Evolutionary conservation across 148 eudicot species (phyloP).

Genomic region (Spergularia marina): DNA sequence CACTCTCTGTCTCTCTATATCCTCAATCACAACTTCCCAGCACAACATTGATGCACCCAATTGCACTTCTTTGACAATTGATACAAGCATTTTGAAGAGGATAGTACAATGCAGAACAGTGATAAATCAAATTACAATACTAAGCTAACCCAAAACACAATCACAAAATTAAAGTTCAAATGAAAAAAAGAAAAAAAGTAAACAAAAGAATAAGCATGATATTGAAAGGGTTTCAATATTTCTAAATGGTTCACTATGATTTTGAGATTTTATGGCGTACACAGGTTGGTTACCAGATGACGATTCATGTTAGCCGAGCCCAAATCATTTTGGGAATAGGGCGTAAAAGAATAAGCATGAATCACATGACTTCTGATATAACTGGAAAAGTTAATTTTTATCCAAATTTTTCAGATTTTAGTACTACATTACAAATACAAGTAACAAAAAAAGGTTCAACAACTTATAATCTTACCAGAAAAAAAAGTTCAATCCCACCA

Average conservation of each 20-base stretch:
- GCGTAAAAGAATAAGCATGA: background rate
- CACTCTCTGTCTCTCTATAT: background rate
- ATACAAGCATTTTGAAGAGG: background rate
- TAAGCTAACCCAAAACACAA: background rate
- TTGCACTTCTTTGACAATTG: constrained; percentile 5
- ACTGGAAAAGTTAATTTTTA: background rate
- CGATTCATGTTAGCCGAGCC: no score
- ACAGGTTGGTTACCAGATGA: no score
- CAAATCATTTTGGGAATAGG: no score
- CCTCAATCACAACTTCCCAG: background rate
- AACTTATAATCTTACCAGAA: constrained; percentile 12
- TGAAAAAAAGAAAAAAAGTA: background rate
- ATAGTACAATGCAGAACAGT: background rate
- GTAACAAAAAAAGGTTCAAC: background rate
- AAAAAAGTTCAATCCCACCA: background rate
- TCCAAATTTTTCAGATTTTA: background rate
- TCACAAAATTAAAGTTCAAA: background rate
- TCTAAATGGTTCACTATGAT: no score
- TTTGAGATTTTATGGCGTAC: no score
- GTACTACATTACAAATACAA: background rate
- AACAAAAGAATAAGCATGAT: background rate
- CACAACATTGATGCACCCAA: background rate
- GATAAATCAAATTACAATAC: background rate
- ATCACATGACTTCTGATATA: background rate
- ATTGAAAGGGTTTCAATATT: no score